Evolutionary conservation across 2,329 filamentous ascomycete species (phyloP).

Genomic region (Alternaria dauci): DNA sequence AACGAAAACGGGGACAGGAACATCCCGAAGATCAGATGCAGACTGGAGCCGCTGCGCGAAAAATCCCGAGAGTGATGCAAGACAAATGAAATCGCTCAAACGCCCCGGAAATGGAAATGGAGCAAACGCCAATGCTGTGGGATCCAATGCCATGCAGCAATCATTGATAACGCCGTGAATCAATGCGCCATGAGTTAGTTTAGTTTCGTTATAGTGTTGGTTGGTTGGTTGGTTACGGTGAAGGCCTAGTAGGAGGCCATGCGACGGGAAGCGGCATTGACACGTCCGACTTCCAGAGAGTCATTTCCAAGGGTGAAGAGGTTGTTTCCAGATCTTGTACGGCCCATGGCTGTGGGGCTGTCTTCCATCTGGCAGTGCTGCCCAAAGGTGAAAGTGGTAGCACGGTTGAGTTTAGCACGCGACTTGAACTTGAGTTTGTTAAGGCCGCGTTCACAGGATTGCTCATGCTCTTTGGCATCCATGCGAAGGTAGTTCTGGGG

Average conservation of each 20-base stretch:
- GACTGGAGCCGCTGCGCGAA: constrained; percentile 32
- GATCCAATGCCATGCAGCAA: constrained; percentile 43
- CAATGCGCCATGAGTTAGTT: constrained; percentile 45
- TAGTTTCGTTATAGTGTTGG: constrained; percentile 44
- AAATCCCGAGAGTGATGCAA: constrained; percentile 36
- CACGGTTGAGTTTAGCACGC: constrained; percentile 82
- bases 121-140: constrained; percentile 47
- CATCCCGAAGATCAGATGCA: constrained; percentile 28
- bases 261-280: constrained; percentile 39
- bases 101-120: constrained; percentile 43
- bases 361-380: constrained; percentile 72
- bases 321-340: constrained; percentile 44
- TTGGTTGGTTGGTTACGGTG: constrained; percentile 20
- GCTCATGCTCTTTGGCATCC: constrained; percentile 89
- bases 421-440: constrained; percentile 80
- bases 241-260: constrained; percentile 50
- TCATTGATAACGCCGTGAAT: constrained; percentile 49
- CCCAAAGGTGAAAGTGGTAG: constrained; percentile 95
- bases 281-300: constrained; percentile 42
- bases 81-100: constrained; percentile 48
- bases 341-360: constrained; percentile 62
- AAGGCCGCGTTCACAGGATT: constrained; percentile 93
- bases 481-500: constrained; percentile 98
- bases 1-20: constrained; percentile 40
- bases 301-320: constrained; percentile 45